Base-by-base conservation (phyloP, 2,329 filamentous ascomycete species). In the Juglanconis sp. region DNA sequence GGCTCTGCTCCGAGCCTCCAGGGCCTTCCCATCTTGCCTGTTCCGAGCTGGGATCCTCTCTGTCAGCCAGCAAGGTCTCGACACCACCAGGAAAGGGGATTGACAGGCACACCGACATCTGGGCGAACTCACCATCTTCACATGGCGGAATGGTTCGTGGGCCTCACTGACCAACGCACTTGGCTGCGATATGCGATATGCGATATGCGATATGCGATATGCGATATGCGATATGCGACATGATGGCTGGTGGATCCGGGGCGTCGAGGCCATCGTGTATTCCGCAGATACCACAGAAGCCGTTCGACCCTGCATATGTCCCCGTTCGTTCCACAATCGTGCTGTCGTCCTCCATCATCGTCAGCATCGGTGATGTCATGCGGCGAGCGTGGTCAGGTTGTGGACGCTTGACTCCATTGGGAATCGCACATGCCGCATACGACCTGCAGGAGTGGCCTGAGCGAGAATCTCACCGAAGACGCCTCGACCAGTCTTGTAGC, bases 401-500 rank as follows among this genome's bases (percentile, higher is more conserved):
- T 30, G 30, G 10, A 30, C 49, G 42, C 59, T 57, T 57, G 49
- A 58, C 59, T 55, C 59, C 55, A 55, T 58, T 55, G 59, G 59
- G 55, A 44, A 8, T 42, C 51, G 46, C 30, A 44, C n/a, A 47
- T 49, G 44, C 9, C 35, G 40, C 40, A 47, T 47, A 47, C 53
- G n/a, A 34, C 42, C 11, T 56, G 53, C 44, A 56, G 44, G 32
- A 38, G 44, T 31, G 46, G 30, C 15, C 32, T 49, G 46, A 24
- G n/a, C 35, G n/a, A 48, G 17, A 36, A 8, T 48, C 44, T 48
- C 32, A 32, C 53, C 53, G 44, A 49, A 42, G 53, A 8, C 30
- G 17, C 32, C 53, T n/a, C 24, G 40, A 48, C 32, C 5, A 24
- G 40, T 17, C 38, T n/a, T 13, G 13, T 55, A n/a, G 32, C 31